phyloP scores from a whole-genome alignment of 768 basidiomycete genomes.

The Leccinum incarnatum region DNA sequence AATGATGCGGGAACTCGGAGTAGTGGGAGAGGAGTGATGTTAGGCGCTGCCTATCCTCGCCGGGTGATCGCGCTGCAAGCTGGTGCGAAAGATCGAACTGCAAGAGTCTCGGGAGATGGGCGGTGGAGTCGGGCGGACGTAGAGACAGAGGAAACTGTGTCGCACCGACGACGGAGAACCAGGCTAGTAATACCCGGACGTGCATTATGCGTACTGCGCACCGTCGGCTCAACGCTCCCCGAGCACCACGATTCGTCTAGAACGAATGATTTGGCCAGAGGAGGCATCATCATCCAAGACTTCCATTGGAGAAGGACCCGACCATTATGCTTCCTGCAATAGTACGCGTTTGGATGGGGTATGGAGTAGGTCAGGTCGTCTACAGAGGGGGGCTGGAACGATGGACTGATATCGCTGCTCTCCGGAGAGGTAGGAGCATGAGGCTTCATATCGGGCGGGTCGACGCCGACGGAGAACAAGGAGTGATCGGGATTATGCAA shows the following conservation, averaged over 20 bases:
- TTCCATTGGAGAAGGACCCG: conserved; percentile 79
- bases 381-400: conserved; percentile 44
- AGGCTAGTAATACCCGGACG: neutral
- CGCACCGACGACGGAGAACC: conserved; percentile 2
- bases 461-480: conserved; percentile 57
- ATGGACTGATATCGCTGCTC: conserved; percentile 12
- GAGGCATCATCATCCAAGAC: conserved; percentile 57
- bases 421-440: conserved; percentile 18
- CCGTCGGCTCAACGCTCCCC: neutral
- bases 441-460: conserved; percentile 32
- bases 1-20: conserved; percentile 6
- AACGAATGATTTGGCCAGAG: conserved; percentile 55
- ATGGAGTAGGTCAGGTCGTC: conserved; percentile 64
- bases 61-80: neutral
- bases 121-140: neutral
- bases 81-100: conserved; percentile 25
- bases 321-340: conserved; percentile 77
- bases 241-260: neutral
- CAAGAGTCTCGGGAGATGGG: conserved; percentile 5
- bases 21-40: conserved; percentile 1
- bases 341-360: conserved; percentile 81
- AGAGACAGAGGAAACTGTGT: neutral
- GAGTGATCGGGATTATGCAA: conserved; percentile 74
- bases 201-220: conserved; percentile 3
- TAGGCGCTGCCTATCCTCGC: conserved; percentile 6